Conservation (phyloP, 139 green algal species). For the Chlamydomonas eustigma region DNA sequence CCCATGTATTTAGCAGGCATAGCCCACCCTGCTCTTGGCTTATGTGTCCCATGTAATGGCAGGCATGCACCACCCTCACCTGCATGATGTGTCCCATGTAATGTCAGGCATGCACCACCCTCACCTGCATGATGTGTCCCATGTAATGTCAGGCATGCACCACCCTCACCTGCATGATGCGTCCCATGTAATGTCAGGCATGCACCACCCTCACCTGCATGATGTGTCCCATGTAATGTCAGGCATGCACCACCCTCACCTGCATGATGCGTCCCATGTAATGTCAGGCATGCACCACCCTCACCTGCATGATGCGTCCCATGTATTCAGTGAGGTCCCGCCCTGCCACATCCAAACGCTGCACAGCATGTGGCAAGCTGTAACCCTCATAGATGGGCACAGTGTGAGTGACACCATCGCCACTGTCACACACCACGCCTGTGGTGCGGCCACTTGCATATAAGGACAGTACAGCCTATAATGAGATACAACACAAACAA, state of each 20-base stretch:
- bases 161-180: too few relatives aligned
- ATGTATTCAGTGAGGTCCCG: slow-evolving; percentile 91
- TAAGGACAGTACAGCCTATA: slow-evolving; percentile 91
- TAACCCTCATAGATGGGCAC: slow-evolving; percentile 94
- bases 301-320: slow-evolving; percentile 62
- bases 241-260: background rate
- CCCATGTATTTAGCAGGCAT: too few relatives aligned
- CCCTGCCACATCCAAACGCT: slow-evolving; percentile 86
- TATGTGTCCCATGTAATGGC: too few relatives aligned
- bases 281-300: slow-evolving; percentile 78
- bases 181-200: too few relatives aligned
- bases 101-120: too few relatives aligned
- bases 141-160: too few relatives aligned
- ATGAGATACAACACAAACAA: background rate
- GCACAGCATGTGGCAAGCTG: slow-evolving; percentile 88
- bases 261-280: slow-evolving; percentile 27
- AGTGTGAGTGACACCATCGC: slow-evolving; percentile 83
- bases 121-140: too few relatives aligned
- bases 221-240: too few relatives aligned
- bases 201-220: too few relatives aligned
- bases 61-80: too few relatives aligned
- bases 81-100: too few relatives aligned
- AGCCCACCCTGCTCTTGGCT: too few relatives aligned
- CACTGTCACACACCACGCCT: slow-evolving; percentile 91
- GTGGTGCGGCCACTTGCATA: slow-evolving; percentile 92